A percentile compares a stretch with the other conserved stretches of the same genome.
Conservation (phyloP, 768 basidiomycete species). For the Russula foetens region DNA sequence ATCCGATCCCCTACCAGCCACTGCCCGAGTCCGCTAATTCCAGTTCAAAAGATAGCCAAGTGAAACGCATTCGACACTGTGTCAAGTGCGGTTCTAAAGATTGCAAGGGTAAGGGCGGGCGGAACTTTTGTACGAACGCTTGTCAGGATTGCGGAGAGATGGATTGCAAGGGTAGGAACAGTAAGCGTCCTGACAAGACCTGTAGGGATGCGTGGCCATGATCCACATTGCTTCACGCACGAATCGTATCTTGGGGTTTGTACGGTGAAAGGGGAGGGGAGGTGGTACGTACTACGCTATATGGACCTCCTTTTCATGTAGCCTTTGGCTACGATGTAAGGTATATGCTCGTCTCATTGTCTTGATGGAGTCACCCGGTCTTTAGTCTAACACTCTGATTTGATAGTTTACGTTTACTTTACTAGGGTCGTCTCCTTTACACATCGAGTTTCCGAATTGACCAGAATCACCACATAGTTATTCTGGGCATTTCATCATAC, state of each 20-base stretch:
- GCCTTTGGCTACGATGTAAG: background rate
- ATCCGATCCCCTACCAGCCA: slow-evolving; percentile 25
- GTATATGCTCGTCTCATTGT: background rate
- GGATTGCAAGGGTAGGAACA: slow-evolving; percentile 72
- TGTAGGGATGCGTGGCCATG: slow-evolving; percentile 50
- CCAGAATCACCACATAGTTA: too few species aligned
- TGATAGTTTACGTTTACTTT: background rate
- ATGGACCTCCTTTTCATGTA: background rate
- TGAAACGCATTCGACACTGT: slow-evolving; percentile 69
- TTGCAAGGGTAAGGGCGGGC: slow-evolving; percentile 78
- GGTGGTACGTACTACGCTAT: background rate
- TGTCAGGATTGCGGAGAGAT: slow-evolving; percentile 82
- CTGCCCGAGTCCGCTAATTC: slow-evolving; percentile 21
- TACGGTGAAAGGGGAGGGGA: background rate
- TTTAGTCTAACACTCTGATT: background rate
- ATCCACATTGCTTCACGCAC: background rate
- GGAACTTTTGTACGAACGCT: slow-evolving; percentile 60
- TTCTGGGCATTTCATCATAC: too few species aligned
- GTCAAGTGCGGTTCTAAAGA: slow-evolving; percentile 76
- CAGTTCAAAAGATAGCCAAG: slow-evolving; percentile 27
- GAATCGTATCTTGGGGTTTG: background rate
- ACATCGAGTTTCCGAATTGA: background rate
- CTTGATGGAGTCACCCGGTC: background rate
- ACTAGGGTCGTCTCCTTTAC: background rate
- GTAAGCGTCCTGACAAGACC: slow-evolving; percentile 65